Evolutionary conservation across 495 filamentous ascomycete species (phyloP), one percentile per base, ranked within the genome.

Genomic region (Rhizodiscina lignyota): DNA sequence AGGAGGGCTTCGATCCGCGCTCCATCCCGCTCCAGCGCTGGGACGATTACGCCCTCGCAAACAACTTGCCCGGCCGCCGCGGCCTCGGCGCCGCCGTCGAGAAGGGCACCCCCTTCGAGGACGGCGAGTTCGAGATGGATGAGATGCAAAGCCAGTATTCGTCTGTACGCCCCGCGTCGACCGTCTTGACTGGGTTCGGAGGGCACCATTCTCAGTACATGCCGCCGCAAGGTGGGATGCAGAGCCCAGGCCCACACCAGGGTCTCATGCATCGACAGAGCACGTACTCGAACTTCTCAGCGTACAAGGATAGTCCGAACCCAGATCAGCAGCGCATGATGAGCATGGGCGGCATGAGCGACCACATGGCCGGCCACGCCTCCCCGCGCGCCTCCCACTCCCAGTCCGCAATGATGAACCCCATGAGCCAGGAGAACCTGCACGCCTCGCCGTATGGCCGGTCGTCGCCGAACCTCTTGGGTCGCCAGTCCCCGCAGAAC

Each of bases 71-170:
- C 34, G 89, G 89, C 24, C 81, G 91, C 34, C 83, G 89, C 32
- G 84, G 85, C 39, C 56, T 59, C 29, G 61, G 66, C 32, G 50
- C 59, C 24, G 55, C 47, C 39, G 45, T 61, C 44, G 4, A 42
- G 61, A 91, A 91, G 63, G 53, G 55, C 30, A 38, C 45, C 36
- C 61, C 60, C 21, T 84, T 81, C 46, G 67, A 73, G 18, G 77
- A 83, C 43, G 74, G 47, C 17, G 42, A 33, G 13, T 83, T 83
- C 59, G 89, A 96, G 54, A 84, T 96, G 78, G 89, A 97, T 50
- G 89, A 97, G 48, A 89, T 94, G 68, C 85, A 87, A 49, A 92
- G 83, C 1, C 72, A 91, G 36, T 94, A 96, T 58, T 94, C 87
- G 5, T 92, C 85, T 1, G 82, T 86, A 42, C 85, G 84, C 56